Conservation (phyloP, 164 flowering plant species). For the Macadamia integrifolia region DNA sequence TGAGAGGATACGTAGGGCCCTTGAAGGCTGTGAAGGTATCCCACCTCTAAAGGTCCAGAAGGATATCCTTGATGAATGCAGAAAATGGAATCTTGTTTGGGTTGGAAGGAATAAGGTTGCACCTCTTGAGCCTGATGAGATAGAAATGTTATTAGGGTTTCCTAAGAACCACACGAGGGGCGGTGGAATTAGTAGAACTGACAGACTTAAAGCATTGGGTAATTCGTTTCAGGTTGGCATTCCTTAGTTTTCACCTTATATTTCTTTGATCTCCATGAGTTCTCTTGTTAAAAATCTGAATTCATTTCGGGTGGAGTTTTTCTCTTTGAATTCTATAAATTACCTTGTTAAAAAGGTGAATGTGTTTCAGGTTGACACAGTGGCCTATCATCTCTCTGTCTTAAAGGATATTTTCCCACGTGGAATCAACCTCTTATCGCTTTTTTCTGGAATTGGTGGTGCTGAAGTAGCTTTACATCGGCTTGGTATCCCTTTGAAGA, state of each 20-base stretch:
- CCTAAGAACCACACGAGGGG: slow-evolving; percentile 88
- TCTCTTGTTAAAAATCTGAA: background rate
- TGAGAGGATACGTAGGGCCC: slow-evolving; percentile 60
- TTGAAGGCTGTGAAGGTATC: slow-evolving; percentile 41
- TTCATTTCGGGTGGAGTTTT: slow-evolving; percentile 47
- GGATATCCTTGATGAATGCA: slow-evolving; percentile 55
- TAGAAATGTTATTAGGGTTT: slow-evolving; percentile 77
- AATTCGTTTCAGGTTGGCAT: slow-evolving; percentile 77
- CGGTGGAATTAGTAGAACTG: slow-evolving; percentile 86
- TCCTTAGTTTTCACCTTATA: background rate
- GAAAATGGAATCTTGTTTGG: slow-evolving; percentile 95
- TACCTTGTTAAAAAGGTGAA: background rate
- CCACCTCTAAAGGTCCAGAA: slow-evolving; percentile 60
- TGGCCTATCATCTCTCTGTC: slow-evolving; percentile 83
- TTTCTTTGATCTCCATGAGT: background rate
- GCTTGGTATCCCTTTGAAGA: slow-evolving; percentile 71
- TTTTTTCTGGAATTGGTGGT: slow-evolving; percentile 90
- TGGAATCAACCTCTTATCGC: slow-evolving; percentile 71
- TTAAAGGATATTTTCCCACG: slow-evolving; percentile 55
- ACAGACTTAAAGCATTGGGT: slow-evolving; percentile 72
- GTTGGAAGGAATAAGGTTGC: slow-evolving; percentile 86
- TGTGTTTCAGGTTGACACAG: slow-evolving; percentile 66
- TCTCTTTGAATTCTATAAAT: background rate
- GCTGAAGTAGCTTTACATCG: slow-evolving; percentile 89
- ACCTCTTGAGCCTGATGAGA: slow-evolving; percentile 85